Percentiles rank a stretch among this genome's conserved stretches.
Evolutionary conservation across 2,329 filamentous ascomycete species (phyloP).

Genomic region (Alternaria atra): DNA sequence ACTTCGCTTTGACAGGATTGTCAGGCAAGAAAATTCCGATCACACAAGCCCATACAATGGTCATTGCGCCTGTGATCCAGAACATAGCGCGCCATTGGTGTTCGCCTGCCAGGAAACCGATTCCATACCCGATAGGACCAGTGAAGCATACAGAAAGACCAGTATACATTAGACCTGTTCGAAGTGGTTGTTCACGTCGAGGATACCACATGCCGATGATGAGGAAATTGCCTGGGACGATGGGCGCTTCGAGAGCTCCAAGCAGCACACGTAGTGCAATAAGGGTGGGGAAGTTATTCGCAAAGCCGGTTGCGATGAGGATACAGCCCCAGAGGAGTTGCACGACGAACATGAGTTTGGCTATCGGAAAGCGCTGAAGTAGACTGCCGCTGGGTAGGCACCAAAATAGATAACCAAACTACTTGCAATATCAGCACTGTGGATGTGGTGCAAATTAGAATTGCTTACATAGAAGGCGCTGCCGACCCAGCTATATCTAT

Average conservation of each 20-base stretch:
- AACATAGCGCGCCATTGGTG: constrained; percentile 53
- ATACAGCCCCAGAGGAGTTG: constrained; percentile 27
- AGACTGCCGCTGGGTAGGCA: constrained; percentile 27
- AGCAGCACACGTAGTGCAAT: constrained; percentile 63
- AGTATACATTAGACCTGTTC: constrained; percentile 40
- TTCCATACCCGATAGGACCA: constrained; percentile 43
- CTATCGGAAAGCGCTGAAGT: constrained; percentile 32
- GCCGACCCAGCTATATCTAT: constrained; percentile 37
- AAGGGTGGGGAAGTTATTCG: constrained; percentile 53
- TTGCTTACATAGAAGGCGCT: constrained; percentile 23
- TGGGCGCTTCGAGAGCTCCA: constrained; percentile 64
- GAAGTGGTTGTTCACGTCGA: constrained; percentile 44
- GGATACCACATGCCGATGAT: constrained; percentile 52
- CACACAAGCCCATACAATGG: constrained; percentile 41
- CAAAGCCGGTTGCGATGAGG: constrained; percentile 24
- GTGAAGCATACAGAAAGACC: constrained; percentile 49
- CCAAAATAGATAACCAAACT: constrained; percentile 35
- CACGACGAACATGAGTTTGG: constrained; percentile 25
- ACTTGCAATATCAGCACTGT: background rate
- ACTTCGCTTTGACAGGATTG: constrained; percentile 50
- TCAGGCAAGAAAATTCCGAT: constrained; percentile 50
- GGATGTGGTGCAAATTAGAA: background rate
- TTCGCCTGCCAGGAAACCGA: constrained; percentile 35
- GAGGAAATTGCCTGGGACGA: constrained; percentile 51
- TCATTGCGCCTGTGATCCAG: constrained; percentile 48